Percentiles rank a stretch among this genome's conserved stretches.
Conservation (phyloP, 2,329 filamentous ascomycete species). For the Catunica adiposa region DNA sequence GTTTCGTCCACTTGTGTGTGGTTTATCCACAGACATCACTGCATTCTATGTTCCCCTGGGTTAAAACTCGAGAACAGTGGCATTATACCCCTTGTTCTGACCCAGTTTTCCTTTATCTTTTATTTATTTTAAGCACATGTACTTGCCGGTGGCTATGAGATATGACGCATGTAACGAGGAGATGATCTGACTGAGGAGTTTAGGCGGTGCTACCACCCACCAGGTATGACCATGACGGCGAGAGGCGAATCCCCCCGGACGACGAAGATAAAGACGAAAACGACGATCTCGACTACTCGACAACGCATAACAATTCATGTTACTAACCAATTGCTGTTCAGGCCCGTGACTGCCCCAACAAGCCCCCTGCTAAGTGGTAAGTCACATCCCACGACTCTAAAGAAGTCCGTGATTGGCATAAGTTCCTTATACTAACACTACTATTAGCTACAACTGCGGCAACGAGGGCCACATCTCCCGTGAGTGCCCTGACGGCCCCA, state of each 20-base stretch:
- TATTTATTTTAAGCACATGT: background rate
- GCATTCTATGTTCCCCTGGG: too few relatives aligned
- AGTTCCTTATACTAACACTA: too few relatives aligned
- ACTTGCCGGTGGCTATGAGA: background rate
- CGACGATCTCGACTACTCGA: background rate
- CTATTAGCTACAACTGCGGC: conserved; percentile 58
- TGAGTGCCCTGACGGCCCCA: conserved; percentile 77
- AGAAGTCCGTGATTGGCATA: too few relatives aligned
- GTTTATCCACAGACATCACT: too few relatives aligned
- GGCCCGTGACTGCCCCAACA: conserved; percentile 76
- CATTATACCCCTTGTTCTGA: too few relatives aligned
- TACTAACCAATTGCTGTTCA: conserved; percentile 22
- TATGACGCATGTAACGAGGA: conserved; percentile 8
- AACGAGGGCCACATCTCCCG: conserved; percentile 69
- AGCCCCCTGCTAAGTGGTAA: conserved; percentile 68
- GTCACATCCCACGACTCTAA: too few relatives aligned
- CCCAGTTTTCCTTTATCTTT: background rate
- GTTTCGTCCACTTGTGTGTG: too few relatives aligned
- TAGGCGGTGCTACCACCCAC: conserved; percentile 58
- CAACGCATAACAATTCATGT: background rate
- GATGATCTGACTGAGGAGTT: conserved; percentile 17
- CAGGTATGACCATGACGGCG: conserved; percentile 40
- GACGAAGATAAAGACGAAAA: conserved; percentile 11
- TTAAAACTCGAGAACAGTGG: too few relatives aligned
- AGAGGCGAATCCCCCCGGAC: conserved; percentile 4